phyloP scores from a whole-genome alignment of 2,329 filamentous ascomycete genomes.

The Alternaria atra region DNA sequence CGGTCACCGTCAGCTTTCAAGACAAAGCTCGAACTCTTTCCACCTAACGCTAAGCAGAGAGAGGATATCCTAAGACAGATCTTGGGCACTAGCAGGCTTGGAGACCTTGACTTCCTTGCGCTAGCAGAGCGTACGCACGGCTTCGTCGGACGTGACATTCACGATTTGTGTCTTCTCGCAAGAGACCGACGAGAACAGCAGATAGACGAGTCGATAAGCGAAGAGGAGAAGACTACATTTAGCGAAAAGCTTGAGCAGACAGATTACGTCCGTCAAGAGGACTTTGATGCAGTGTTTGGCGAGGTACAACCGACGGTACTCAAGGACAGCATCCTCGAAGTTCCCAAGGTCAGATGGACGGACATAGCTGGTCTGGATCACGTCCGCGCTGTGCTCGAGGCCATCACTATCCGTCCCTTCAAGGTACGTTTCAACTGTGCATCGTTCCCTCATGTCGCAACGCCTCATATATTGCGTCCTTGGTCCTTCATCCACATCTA shows the following conservation, averaged over 20 bases:
- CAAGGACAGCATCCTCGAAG: slow-evolving; percentile 87
- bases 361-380: slow-evolving; percentile 87
- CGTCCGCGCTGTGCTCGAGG: slow-evolving; percentile 70
- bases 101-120: slow-evolving; percentile 59
- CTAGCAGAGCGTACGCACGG: slow-evolving; percentile 84
- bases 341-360: slow-evolving; percentile 83
- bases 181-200: slow-evolving; percentile 48
- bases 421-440: slow-evolving; percentile 53
- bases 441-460: not conserved
- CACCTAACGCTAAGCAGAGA: slow-evolving; percentile 76
- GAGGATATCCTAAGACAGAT: slow-evolving; percentile 73
- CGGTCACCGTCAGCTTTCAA: slow-evolving; percentile 71
- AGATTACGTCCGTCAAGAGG: slow-evolving; percentile 51
- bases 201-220: slow-evolving; percentile 26
- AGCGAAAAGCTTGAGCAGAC: slow-evolving; percentile 24
- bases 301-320: slow-evolving; percentile 83
- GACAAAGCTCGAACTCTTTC: slow-evolving; percentile 74
- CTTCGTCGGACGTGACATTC: slow-evolving; percentile 81
- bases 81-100: slow-evolving; percentile 54
- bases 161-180: slow-evolving; percentile 68
- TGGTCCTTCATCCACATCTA: not conserved
- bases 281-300: slow-evolving; percentile 72
- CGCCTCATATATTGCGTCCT: not conserved
- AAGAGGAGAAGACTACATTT: slow-evolving; percentile 35
- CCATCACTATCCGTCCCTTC: slow-evolving; percentile 67